phyloP scores from a whole-genome alignment of 1,139 yeast genomes.

The Kurtzmaniella natalensis region DNA sequence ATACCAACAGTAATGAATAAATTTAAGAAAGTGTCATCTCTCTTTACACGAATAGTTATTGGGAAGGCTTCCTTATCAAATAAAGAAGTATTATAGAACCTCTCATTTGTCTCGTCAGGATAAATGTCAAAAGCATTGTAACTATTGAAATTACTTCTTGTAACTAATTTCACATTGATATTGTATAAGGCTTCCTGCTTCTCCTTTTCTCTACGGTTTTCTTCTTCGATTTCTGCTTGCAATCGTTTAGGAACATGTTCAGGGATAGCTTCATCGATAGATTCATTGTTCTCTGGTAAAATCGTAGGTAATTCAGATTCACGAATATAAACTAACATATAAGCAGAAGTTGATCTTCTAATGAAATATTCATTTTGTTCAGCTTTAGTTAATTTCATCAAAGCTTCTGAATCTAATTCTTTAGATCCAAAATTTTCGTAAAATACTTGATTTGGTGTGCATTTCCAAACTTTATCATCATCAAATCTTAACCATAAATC shows the following conservation, averaged over 20 bases:
- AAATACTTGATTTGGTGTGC: constrained; percentile 77
- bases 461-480: constrained; percentile 91
- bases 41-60: constrained; percentile 47
- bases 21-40: constrained; percentile 50
- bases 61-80: constrained; percentile 50
- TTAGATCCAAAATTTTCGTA: constrained; percentile 91
- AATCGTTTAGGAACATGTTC: constrained; percentile 63
- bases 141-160: constrained; percentile 47
- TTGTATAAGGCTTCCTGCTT: constrained; percentile 78
- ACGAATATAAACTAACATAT: constrained; percentile 91
- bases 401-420: constrained; percentile 43
- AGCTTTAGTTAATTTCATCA: constrained; percentile 47
- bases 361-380: constrained; percentile 63
- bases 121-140: constrained; percentile 78
- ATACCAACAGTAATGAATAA: constrained; percentile 50
- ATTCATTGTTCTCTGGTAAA: constrained; percentile 51
- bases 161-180: constrained; percentile 54
- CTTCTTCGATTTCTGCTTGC: constrained; percentile 55
- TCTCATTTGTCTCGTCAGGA: constrained; percentile 47
- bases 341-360: constrained; percentile 87
- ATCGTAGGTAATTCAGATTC: constrained; percentile 55
- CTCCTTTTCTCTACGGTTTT: constrained; percentile 53
- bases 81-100: constrained; percentile 45
- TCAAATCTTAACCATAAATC: constrained; percentile 84
- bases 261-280: constrained; percentile 51